Evolutionary conservation across 176 grass and related monocot genomes (phyloP), one percentile per base, ranked within the genome.

Genomic region (barley (Hordeum vulgare)): DNA sequence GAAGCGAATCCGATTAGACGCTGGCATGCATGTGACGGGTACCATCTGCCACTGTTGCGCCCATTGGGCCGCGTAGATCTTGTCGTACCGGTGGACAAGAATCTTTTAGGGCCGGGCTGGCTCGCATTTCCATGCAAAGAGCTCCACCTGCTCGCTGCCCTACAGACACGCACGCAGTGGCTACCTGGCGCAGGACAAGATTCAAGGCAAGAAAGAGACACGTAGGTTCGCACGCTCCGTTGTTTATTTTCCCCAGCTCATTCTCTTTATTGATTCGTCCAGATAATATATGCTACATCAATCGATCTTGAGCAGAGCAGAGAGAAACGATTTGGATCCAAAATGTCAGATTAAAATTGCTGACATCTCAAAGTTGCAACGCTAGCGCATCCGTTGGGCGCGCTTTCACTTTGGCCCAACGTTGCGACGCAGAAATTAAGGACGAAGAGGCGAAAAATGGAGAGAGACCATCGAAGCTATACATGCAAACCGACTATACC

Each of bases 311-410:
- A 89, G 83, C n/a, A 40, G 56, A 89, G 83, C n/a, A 40, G n/a
- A 66, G 11, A 26, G 33, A 74, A 42, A 23, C 11, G 17, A 10
- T 45, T 45, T 36, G 29, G 75, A 61, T 75, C 84, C 84, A 74
- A 87, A 87, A 90, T 90, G 88, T 80, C 88, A 80, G 61, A 90
- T 61, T 83, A 84, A 87, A 87, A 87, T 74, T 80, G 56, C 54
- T 75, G 85, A 75, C 89, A 90, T 84, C 80, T 90, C 31, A 79
- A 86, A 80, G 69, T 33, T 53, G 65, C 45, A 60, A 90, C 64
- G 74, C 66, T n/a, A 78, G 37, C 44, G 44, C 14, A 6, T 0
- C 74, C 74, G 39, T 73, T 59, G 83, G 79, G 84, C 66, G 35
- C 36, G 36, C 79, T 34, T 25, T 82, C 66, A 57, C 58, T 79